Evolutionary conservation across 148 eudicot species (phyloP), one percentile per base, ranked within the genome.

Genomic region (Fagopyrum tataricum): DNA sequence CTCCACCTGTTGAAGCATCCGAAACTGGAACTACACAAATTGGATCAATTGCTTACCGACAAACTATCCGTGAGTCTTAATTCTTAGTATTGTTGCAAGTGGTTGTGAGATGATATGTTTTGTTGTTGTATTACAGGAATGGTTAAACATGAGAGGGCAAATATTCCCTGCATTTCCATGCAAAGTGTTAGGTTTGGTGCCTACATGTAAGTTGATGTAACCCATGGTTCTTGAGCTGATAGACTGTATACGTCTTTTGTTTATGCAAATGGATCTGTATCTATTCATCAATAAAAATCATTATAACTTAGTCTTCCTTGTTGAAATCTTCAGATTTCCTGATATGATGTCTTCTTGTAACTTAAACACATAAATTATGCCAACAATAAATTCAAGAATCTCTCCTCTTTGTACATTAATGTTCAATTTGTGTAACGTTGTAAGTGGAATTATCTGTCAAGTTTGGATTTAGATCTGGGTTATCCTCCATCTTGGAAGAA

Each of bases 1-100:
- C 89, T 73, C 95, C 91, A 89, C 92, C 82, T 69, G 89, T 93
- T 80, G 88, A 93, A 87, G 92, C 91, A 58, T 97, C 95, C 47
- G 83, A 89, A 86, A 85, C 90, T 78, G 98, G 98, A 80, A 75
- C 88, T 52, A 83, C 81, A 44, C 90, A 85, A 79, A 83, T 91
- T 53, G 93, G 95, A 59, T 75, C 91, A 71, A 76, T 82, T 74
- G 97, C 98, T 82, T 90, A 83, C 73, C 77, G 87, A 72, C 87
- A 84, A 52, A 86, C 92, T 44, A 79, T 89, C 75, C 82, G 98
- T 90, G 81, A 70, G 84, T 77, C 58, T 52, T 21, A 24, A 15
- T 17, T 6, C 18, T 13, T 52, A 15, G 58, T 52, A 17, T 6
- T 15, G 21, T 52, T 52, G 17, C 7, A n/a, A 4, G 18, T n/a